Evolutionary conservation across 1,284 basidiomycete species (phyloP).

Genomic region (Peniophora sp.): DNA sequence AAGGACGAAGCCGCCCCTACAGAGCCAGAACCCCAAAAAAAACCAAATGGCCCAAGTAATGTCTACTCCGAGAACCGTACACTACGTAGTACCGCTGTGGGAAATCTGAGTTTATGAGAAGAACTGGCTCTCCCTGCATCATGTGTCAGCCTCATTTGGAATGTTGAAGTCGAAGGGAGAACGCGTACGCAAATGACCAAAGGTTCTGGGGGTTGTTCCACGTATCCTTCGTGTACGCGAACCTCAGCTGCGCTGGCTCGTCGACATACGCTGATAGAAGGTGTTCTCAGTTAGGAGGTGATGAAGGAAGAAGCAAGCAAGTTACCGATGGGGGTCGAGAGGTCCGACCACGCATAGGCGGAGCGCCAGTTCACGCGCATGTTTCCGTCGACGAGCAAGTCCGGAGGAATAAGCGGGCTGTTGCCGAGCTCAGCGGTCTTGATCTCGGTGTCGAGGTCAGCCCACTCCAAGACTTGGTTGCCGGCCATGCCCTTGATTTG

Average conservation of each 20-base stretch:
- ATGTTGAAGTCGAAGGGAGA: not conserved
- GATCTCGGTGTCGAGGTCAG: constrained; percentile 53
- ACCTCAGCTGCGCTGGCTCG: constrained; percentile 32
- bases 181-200: constrained; percentile 49
- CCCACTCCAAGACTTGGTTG: constrained; percentile 59
- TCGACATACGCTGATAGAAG: not conserved
- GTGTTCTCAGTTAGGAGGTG: no score
- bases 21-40: no score
- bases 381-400: constrained; percentile 45
- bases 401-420: constrained; percentile 53
- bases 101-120: no score
- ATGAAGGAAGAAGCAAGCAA: not conserved
- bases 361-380: constrained; percentile 53
- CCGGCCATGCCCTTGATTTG: constrained; percentile 63
- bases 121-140: no score
- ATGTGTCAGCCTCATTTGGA: no score
- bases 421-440: constrained; percentile 53
- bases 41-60: no score
- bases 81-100: no score
- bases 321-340: constrained; percentile 16
- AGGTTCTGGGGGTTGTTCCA: constrained; percentile 57
- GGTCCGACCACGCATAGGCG: constrained; percentile 22
- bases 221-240: constrained; percentile 53
- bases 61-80: no score
- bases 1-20: no score